Percentiles rank a stretch among this genome's conserved stretches.
Evolutionary conservation across 23 red algal species (phyloP).

Genomic region (Chondrus crispus): DNA sequence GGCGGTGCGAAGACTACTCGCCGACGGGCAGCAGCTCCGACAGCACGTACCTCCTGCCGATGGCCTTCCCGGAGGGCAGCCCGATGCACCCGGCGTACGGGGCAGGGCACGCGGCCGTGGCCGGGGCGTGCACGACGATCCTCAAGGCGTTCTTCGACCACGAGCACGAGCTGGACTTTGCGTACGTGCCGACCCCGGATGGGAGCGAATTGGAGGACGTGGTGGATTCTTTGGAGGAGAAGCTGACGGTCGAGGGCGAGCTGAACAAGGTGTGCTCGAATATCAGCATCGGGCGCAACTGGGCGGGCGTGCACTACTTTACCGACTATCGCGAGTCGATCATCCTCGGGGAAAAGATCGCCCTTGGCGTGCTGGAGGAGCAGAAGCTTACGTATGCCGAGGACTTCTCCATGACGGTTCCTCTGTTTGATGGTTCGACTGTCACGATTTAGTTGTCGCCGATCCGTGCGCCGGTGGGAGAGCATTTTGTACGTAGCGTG

Average conservation of each 20-base stretch:
- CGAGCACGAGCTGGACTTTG: not conserved
- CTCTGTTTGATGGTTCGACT: not conserved
- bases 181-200: not conserved
- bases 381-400: constrained; percentile 10
- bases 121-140: constrained; percentile 12
- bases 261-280: not conserved
- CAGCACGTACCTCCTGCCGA: not conserved
- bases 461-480: too few species aligned
- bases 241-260: constrained; percentile 1
- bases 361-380: not conserved
- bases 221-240: not conserved
- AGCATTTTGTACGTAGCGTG: too few species aligned
- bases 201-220: not conserved
- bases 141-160: constrained; percentile 11
- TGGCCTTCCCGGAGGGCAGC: constrained; percentile 20
- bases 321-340: not conserved
- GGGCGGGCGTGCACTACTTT: not conserved
- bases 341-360: not conserved
- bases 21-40: not conserved
- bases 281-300: not conserved
- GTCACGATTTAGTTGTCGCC: too few species aligned
- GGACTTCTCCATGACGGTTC: not conserved
- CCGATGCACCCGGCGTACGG: constrained; percentile 9
- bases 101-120: constrained; percentile 14
- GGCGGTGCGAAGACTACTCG: not conserved